Base-by-base conservation (phyloP, 164 flowering plant species). In the Paratinospora sagittata region DNA sequence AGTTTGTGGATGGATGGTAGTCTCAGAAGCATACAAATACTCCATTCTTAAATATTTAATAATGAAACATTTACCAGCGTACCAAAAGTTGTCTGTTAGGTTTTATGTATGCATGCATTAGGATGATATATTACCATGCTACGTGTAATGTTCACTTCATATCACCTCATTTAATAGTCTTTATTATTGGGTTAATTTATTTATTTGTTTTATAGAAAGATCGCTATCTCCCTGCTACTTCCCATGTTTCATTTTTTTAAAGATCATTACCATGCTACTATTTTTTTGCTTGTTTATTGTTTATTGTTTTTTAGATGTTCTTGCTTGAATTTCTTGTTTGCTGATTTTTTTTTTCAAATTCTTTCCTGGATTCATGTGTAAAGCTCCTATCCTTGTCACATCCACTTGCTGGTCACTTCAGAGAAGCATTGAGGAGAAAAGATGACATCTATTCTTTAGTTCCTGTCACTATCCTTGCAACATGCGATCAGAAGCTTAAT, bases 361-460 rank as follows among this genome's bases (percentile, higher is more conserved):
- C 8, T 30, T 3, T 58, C 65, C 47, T 69, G 72, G 49, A 39
- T 64, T 76, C 60, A 47, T 73, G 60, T 68, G 76, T 77, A 60
- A 72, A 93, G 99, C 89, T 90, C 78, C 87, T 87, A 47, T 73
- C 83, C 39, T 78, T 84, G 21, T 63, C 39, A 66, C 89, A 91
- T 79, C 98, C 98, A 11, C 75, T 90, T 70, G 78, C 84, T 73
- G 86, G 89, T 70, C 99, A 96, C 93, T 79, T 96, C 69, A 82
- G 84, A 82, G 93, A 88, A 78, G 80, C 89, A 34, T 77, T 88
- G 75, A 71, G 60, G 75, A 87, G 95, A 83, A 82, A 76, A 67
- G 88, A 86, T 43, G 80, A 77, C 57, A 77, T 76, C 30, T 61
- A 23, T 79, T 90, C 93, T 58, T 77, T 64, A 21, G 33, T 91